phyloP scores from a whole-genome alignment of 2,329 filamentous ascomycete species.

The Cytospora leucostoma region DNA sequence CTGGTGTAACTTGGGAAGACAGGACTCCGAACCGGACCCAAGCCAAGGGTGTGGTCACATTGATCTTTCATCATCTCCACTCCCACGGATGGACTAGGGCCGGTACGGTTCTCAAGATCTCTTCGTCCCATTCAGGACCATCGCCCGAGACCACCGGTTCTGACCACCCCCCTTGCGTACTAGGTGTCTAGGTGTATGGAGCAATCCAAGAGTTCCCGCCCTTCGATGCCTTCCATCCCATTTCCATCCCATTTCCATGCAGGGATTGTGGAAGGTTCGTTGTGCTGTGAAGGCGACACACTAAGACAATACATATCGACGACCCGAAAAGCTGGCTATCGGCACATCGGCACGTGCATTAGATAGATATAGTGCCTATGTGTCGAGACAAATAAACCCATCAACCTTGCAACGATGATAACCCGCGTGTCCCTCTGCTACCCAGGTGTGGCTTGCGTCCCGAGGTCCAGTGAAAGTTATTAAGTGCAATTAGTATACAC shows the following conservation, averaged over 20 bases:
- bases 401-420: neutral
- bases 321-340: conserved; percentile 3
- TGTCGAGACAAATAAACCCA: neutral
- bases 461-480: neutral
- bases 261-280: conserved; percentile 32
- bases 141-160: conserved; percentile 1
- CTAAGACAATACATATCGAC: conserved; percentile 5
- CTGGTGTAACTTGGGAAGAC: neutral
- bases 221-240: conserved; percentile 16
- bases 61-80: neutral
- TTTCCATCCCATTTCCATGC: conserved; percentile 31
- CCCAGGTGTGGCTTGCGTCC: neutral
- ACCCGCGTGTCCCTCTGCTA: conserved; percentile 13
- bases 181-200: neutral
- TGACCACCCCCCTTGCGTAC: neutral
- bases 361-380: neutral
- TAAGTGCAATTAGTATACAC: neutral
- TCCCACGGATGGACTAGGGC: conserved; percentile 8
- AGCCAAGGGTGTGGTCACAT: conserved; percentile 11
- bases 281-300: conserved; percentile 14
- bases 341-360: neutral
- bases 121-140: conserved; percentile 9
- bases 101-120: conserved; percentile 19
- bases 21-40: conserved; percentile 4
- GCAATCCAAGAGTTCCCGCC: conserved; percentile 14